phyloP scores from a whole-genome alignment of 2,329 filamentous ascomycete species.

The Colletotrichum theobromicola region DNA sequence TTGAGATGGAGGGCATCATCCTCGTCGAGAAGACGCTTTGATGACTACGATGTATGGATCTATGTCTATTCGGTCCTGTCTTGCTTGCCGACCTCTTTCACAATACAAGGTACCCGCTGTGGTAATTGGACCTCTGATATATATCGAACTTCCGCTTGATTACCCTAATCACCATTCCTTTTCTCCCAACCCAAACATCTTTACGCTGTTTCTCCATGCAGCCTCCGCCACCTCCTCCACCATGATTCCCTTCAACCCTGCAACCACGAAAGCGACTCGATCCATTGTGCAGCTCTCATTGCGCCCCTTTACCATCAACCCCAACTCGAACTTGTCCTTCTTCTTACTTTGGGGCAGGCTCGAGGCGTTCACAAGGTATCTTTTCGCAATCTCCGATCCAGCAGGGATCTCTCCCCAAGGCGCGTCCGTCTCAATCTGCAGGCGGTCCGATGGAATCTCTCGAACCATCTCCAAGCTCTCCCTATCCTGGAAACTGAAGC shows the following conservation, averaged over 20 bases:
- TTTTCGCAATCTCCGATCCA: constrained; percentile 39
- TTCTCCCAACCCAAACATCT: constrained; percentile 30
- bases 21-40: constrained; percentile 69
- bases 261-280: constrained; percentile 51
- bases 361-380: constrained; percentile 43
- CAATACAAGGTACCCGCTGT: too few species aligned
- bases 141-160: neutral
- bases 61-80: too few species aligned
- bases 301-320: constrained; percentile 53
- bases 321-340: constrained; percentile 51
- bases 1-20: constrained; percentile 77
- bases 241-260: constrained; percentile 47
- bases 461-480: constrained; percentile 47
- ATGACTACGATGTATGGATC: neutral
- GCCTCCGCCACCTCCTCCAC: constrained; percentile 47
- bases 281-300: constrained; percentile 57
- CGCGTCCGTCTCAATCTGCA: constrained; percentile 54
- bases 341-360: constrained; percentile 48
- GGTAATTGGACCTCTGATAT: too few species aligned
- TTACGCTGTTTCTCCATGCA: constrained; percentile 39
- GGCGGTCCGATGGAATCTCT: constrained; percentile 39
- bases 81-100: too few species aligned
- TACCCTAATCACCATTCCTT: neutral
- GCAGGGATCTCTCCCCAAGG: constrained; percentile 51
- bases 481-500: constrained; percentile 46